Evolutionary conservation across 2,329 filamentous ascomycete species (phyloP), one percentile per base, ranked within the genome.

Genomic region (Akanthomyces uredinophilus): DNA sequence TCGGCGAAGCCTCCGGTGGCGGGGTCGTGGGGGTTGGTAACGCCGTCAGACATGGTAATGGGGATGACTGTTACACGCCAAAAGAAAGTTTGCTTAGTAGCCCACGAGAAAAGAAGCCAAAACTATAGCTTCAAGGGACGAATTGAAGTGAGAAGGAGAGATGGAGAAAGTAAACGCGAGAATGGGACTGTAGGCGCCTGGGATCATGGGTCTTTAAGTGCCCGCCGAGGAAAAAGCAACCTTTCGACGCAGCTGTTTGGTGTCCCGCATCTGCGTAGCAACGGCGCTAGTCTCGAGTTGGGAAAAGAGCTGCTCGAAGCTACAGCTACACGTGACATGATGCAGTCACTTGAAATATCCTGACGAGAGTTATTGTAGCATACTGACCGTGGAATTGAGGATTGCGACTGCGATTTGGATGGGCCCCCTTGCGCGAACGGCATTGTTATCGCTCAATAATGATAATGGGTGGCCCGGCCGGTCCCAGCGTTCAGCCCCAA

Each of bases 11-110:
- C 69, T 58, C 69, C 65, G 64, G 72, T 71, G 69, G 80, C 71
- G 71, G 77, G 70, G 69, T 79, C 75, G 69, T 79, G 71, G 61
- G 81, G 76, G 72, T 79, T 80, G 67, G 77, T 71, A 66, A 76
- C 76, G 77, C 81, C 83, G 67, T 80, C 77, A 70, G 81, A 75
- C 81, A 85, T 82, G 68, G 60, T 69, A 61, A 62, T 63, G 69
- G 61, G 32, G 63, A 16, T 37, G 41, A 5, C 16, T 41, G 41
- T 20, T 41, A 29, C 24, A 10, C 29, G 22, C 50, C 14, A 18
- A 22, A 47, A 8, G 11, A 10, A 49, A 11, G 16, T 4, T 11
- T 37, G 22, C n/a, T 20, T 39, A 6, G 41, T 39, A 27, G 6
- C 11, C 32, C 7, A 44, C 6, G 39, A 24, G 11, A 7, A 47